Conservation (phyloP, 352 stramenopile genomes). For the Phytopythium chamaehyphon region DNA sequence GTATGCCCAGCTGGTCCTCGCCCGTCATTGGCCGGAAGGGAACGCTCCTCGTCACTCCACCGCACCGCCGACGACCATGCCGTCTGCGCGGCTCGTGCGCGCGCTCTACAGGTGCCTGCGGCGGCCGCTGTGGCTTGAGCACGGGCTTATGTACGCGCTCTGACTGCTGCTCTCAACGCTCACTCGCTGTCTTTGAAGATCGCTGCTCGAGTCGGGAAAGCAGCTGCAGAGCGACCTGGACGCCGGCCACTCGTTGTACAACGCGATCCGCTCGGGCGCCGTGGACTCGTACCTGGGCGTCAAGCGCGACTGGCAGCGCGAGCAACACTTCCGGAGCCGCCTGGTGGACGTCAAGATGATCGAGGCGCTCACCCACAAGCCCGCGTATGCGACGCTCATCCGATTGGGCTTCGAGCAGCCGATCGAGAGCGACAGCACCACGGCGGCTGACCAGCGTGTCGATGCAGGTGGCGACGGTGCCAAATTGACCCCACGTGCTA, state of each 20-base stretch:
- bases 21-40: no score
- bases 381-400: constrained; percentile 38
- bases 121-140: no score
- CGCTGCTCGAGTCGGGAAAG: constrained; percentile 46
- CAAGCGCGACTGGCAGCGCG: constrained; percentile 70
- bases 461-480: constrained; percentile 33
- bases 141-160: no score
- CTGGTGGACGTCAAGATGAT: constrained; percentile 47
- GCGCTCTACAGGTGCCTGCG: constrained; percentile 35
- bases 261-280: constrained; percentile 59
- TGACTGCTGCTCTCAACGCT: no score
- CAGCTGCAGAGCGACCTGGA: constrained; percentile 53
- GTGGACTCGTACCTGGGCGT: constrained; percentile 61
- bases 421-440: constrained; percentile 19
- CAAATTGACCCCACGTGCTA: background rate
- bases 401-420: constrained; percentile 45
- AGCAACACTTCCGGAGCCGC: constrained; percentile 51
- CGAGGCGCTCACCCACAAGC: constrained; percentile 19
- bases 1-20: no score
- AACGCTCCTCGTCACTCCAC: no score
- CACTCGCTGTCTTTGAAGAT: constrained; percentile 16
- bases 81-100: constrained; percentile 26
- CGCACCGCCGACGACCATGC: no score
- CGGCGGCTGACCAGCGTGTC: constrained; percentile 34
- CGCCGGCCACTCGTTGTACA: constrained; percentile 45